Percentiles rank a stretch among this genome's conserved stretches.
phyloP scores from a whole-genome alignment of 2,329 filamentous ascomycete genomes.

The Capronia coronata region DNA sequence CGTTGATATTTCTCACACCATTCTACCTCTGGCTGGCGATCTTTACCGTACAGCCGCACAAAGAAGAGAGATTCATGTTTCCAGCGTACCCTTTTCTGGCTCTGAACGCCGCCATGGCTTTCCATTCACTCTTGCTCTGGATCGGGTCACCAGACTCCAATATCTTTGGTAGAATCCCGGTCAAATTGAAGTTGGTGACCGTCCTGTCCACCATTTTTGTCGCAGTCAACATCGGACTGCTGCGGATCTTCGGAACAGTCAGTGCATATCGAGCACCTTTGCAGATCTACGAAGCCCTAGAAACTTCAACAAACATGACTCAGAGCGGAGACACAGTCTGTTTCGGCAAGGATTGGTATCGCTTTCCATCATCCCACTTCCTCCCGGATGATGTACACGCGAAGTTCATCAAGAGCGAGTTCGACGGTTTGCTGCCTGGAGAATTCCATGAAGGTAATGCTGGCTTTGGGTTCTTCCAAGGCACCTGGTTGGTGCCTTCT shows the following conservation, averaged over 20 bases:
- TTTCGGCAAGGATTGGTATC: constrained; percentile 96
- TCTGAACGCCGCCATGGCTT: constrained; percentile 75
- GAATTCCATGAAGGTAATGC: constrained; percentile 72
- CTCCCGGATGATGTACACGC: constrained; percentile 74
- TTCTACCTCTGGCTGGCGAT: constrained; percentile 94
- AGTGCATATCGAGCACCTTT: constrained; percentile 81
- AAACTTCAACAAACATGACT: constrained; percentile 48
- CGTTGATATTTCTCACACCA: constrained; percentile 69
- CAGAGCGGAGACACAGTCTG: constrained; percentile 66
- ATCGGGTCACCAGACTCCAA: constrained; percentile 65
- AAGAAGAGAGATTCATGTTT: constrained; percentile 98
- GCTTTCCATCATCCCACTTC: constrained; percentile 89
- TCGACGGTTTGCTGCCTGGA: constrained; percentile 79
- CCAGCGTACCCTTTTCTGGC: constrained; percentile 86
- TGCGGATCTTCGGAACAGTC: constrained; percentile 69
- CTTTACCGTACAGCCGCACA: constrained; percentile 89
- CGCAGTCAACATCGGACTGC: constrained; percentile 59
- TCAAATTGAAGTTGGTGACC: constrained; percentile 60
- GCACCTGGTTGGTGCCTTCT: constrained; percentile 72
- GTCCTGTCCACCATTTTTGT: constrained; percentile 46
- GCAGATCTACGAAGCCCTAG: constrained; percentile 48
- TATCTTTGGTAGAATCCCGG: constrained; percentile 65
- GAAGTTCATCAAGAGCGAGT: constrained; percentile 88
- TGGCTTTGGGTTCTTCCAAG: constrained; percentile 67
- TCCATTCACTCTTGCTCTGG: constrained; percentile 72